Evolutionary conservation across 371 early-diverging fungal species (phyloP).

Genomic region (Apophysomyces trapeziformis): DNA sequence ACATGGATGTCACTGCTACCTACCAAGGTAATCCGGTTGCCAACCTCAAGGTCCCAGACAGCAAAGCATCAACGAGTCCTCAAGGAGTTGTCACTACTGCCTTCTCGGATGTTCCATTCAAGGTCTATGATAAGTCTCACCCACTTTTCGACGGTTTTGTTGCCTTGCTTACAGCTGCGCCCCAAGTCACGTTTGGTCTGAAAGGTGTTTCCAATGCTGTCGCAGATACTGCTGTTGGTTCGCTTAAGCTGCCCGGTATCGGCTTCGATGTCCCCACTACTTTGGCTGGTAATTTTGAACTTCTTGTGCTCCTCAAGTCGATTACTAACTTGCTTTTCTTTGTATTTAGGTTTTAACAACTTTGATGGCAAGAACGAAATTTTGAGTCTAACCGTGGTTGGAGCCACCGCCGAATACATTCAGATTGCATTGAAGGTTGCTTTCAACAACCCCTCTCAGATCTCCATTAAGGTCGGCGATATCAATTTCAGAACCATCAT

Average conservation of each 20-base stretch:
- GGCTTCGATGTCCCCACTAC: conserved; percentile 47
- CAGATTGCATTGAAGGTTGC: conserved; percentile 39
- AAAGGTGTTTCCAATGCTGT: conserved; percentile 51
- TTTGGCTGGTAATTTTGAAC: conserved; percentile 43
- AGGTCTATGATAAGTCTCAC: conserved; percentile 33
- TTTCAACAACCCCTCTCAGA: conserved; percentile 48
- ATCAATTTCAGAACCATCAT: conserved; percentile 50
- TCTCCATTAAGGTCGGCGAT: conserved; percentile 58
- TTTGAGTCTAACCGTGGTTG: conserved; percentile 43
- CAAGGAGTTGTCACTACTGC: conserved; percentile 44
- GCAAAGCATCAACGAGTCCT: conserved; percentile 43
- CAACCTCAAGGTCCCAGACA: conserved; percentile 47
- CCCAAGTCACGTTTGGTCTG: conserved; percentile 45
- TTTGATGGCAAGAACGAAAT: conserved; percentile 47
- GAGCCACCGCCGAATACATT: conserved; percentile 48
- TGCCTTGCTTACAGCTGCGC: conserved; percentile 37
- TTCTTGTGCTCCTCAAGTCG: too few species aligned
- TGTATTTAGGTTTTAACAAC: conserved; percentile 32
- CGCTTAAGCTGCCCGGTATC: conserved; percentile 46
- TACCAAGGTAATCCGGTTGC: conserved; percentile 43
- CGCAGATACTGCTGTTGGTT: conserved; percentile 53
- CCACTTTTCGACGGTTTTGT: conserved; percentile 47
- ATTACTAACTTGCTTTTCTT: background rate
- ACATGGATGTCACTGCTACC: conserved; percentile 45
- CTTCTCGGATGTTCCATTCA: conserved; percentile 46